Evolutionary conservation across 345 rosid genomes (phyloP).

Genomic region (Populus euphratica): DNA sequence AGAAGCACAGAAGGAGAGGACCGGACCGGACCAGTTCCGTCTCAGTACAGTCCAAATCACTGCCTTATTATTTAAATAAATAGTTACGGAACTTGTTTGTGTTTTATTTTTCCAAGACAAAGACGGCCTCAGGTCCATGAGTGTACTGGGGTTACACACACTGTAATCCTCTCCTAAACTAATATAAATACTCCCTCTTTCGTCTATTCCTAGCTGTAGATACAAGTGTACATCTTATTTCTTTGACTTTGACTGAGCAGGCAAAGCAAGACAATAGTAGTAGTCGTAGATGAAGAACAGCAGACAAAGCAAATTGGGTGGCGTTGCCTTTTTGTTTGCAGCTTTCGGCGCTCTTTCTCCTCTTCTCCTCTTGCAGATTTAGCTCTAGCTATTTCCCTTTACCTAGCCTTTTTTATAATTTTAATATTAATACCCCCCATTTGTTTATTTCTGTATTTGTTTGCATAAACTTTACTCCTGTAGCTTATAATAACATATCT

Average conservation of each 20-base stretch:
- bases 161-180: not conserved
- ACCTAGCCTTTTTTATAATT: not conserved
- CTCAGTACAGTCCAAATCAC: not conserved
- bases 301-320: conserved; percentile 6
- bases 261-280: not conserved
- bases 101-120: not conserved
- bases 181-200: not conserved
- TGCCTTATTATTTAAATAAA: not conserved
- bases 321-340: conserved; percentile 12
- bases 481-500: too few species aligned
- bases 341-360: conserved; percentile 45
- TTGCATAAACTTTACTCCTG: too few species aligned
- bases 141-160: not conserved
- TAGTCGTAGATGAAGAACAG: not conserved
- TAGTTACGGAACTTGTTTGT: not conserved
- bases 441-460: not conserved
- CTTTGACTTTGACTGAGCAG: conserved; percentile 30
- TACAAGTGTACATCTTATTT: not conserved
- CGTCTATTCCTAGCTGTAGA: not conserved
- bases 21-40: not conserved
- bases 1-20: not conserved
- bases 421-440: too few species aligned
- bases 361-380: conserved; percentile 9
- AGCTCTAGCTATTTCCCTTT: conserved; percentile 4
- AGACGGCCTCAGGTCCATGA: not conserved